Evolutionary conservation across 225 moss, liverwort and hornwort genomes (phyloP), one percentile per base, ranked within the genome.

Genomic region (Antitrichia curtipendula): DNA sequence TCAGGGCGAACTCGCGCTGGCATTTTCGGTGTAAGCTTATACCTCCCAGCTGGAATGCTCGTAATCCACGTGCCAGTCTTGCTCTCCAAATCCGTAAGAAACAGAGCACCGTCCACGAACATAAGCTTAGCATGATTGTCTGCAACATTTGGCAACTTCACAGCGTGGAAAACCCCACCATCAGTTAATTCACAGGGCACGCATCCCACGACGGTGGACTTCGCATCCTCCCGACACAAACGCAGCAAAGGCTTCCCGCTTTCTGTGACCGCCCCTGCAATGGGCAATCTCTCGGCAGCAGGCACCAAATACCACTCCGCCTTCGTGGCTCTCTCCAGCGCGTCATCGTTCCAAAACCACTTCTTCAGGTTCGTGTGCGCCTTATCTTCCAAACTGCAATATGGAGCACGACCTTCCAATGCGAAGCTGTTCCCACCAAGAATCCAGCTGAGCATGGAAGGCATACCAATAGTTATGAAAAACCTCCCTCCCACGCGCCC

Each of bases 281-380:
- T 86, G 36, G 96, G 94, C 86, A 96, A 87, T 83, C 97, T 90
- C 59, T 97, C 97, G 50, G 92, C 91, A 16, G 88, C 95, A 14
- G 96, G 99, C 53, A 97, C 90, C 72, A 99, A 76, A 82, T 91
- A 99, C 99, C 99, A 99, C 92, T 99, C 99, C 8, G 99, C 99
- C 45, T 38, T 66, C 20, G 85, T 94, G 27, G 97, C 97, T 38
- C 93, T 89, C 88, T 99, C 99, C 78, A 99, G 87, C 22, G 89
- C 96, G 80, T 99, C 97, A 16, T 97, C 92, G 69, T 97, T 91
- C 91, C 92, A 89, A 79, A 99, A 96, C 99, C 99, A 99, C 63
- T 93, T 92, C 85, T 57, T 95, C 78, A 99, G 89, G 41, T 96
- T 97, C 7, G 90, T 34, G 80, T 93, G 83, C 4, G 99, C 97